These are phyloP conservation scores for Hypoxylon sp. DNA, from an alignment of 2,329 filamentous ascomycete genomes.

Conservation along the genomic window DNA sequence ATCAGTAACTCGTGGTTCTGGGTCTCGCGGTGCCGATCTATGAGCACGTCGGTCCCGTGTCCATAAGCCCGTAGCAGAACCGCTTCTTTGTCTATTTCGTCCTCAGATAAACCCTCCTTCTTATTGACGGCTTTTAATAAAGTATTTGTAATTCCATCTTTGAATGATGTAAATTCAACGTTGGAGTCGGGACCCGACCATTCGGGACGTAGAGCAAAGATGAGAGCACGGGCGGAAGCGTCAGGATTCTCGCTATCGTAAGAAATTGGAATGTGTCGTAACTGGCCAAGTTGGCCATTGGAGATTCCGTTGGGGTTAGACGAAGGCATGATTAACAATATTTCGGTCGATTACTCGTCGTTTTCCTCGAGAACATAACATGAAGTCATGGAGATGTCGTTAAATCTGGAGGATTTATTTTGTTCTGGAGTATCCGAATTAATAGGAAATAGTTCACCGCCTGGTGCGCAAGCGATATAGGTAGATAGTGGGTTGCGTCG, in stretches of 20 bases:
- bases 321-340: conserved; percentile 47
- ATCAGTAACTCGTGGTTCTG: conserved; percentile 89
- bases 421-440: conserved; percentile 9
- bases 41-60: conserved; percentile 92
- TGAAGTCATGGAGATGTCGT: conserved; percentile 16
- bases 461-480: conserved; percentile 23
- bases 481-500: conserved; percentile 30
- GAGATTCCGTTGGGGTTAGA: conserved; percentile 40
- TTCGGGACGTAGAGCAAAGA: conserved; percentile 84
- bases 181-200: conserved; percentile 82
- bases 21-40: conserved; percentile 90
- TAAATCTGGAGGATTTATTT: conserved; percentile 14
- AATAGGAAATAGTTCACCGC: conserved; percentile 39
- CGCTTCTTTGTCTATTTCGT: conserved; percentile 78
- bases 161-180: conserved; percentile 91
- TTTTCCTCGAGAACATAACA: conserved; percentile 4
- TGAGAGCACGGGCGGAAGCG: conserved; percentile 82
- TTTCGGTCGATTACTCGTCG: conserved; percentile 20
- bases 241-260: conserved; percentile 86
- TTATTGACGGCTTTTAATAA: conserved; percentile 83
- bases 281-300: conserved; percentile 61
- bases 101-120: conserved; percentile 71
- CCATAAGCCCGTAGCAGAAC: conserved; percentile 94
- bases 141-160: conserved; percentile 98
- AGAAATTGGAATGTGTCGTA: conserved; percentile 78